Percentiles rank a stretch among this genome's conserved stretches.
Evolutionary conservation across 495 filamentous ascomycete genomes (phyloP).

Genomic region (Penicillium canescens): DNA sequence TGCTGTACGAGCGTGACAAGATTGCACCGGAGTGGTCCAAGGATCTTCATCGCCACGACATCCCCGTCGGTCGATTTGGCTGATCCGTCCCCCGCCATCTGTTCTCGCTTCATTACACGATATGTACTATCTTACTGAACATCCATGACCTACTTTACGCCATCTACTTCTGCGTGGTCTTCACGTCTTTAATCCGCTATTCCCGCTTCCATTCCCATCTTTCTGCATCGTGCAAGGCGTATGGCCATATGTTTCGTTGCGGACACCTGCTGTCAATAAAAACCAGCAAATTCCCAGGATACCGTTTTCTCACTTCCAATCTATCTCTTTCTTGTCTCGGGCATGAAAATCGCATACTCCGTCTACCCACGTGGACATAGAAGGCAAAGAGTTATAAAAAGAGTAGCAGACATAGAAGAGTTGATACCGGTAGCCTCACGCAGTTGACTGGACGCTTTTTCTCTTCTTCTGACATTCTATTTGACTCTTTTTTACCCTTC

Average conservation of each 20-base stretch:
- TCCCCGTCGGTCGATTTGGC: constrained; percentile 42
- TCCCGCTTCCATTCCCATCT: background rate
- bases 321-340: no score
- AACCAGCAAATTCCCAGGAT: background rate
- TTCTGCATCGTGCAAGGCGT: constrained; percentile 1
- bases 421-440: background rate
- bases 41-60: constrained; percentile 65
- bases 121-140: constrained; percentile 3
- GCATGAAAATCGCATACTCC: no score
- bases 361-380: no score
- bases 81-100: background rate
- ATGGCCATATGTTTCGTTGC: background rate
- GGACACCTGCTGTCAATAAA: background rate
- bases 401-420: no score
- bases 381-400: no score
- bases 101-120: background rate
- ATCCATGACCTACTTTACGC: constrained; percentile 11
- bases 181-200: constrained; percentile 1
- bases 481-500: background rate
- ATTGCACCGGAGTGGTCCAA: constrained; percentile 81
- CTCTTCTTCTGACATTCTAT: background rate
- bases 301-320: no score
- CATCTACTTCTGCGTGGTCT: background rate
- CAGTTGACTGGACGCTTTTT: background rate
- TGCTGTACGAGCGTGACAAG: constrained; percentile 82